Conservation (phyloP, 306 rosid species). For the Cotoneaster glaucophyllus region DNA sequence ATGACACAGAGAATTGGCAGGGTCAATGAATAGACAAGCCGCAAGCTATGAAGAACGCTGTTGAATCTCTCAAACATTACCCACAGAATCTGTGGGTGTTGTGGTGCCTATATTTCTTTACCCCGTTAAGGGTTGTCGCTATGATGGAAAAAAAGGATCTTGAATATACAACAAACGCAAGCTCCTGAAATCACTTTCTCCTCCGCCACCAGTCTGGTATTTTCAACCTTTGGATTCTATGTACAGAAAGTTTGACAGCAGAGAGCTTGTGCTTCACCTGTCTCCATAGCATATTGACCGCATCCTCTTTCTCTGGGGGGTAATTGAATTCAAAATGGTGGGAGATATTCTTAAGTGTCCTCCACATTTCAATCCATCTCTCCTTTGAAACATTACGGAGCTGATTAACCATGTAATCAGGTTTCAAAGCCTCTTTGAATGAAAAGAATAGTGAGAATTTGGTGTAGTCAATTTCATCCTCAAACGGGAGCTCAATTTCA, state of each 20-base stretch:
- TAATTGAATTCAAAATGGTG: constrained; percentile 84
- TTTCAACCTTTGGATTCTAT: constrained; percentile 76
- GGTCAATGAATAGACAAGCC: constrained; percentile 4
- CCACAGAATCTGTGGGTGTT: constrained; percentile 5
- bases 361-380: constrained; percentile 90
- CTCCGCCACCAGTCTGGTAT: constrained; percentile 81
- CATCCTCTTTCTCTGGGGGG: constrained; percentile 75
- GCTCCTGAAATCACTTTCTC: constrained; percentile 42
- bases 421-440: constrained; percentile 76
- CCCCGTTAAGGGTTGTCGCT: constrained; percentile 20
- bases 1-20: neutral
- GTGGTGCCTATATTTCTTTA: constrained; percentile 12
- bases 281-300: constrained; percentile 92
- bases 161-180: constrained; percentile 36
- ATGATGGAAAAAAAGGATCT: constrained; percentile 15
- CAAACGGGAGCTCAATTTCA: constrained; percentile 94
- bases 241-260: constrained; percentile 55
- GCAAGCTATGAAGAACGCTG: constrained; percentile 1
- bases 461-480: constrained; percentile 84
- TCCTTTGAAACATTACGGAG: constrained; percentile 69
- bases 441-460: constrained; percentile 82
- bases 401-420: constrained; percentile 65
- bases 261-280: constrained; percentile 89
- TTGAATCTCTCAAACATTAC: constrained; percentile 13
- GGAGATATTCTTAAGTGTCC: constrained; percentile 57